Evolutionary conservation across 768 basidiomycete genomes (phyloP), one percentile per base, ranked within the genome.

Genomic region (Lanmaoa rubissima): DNA sequence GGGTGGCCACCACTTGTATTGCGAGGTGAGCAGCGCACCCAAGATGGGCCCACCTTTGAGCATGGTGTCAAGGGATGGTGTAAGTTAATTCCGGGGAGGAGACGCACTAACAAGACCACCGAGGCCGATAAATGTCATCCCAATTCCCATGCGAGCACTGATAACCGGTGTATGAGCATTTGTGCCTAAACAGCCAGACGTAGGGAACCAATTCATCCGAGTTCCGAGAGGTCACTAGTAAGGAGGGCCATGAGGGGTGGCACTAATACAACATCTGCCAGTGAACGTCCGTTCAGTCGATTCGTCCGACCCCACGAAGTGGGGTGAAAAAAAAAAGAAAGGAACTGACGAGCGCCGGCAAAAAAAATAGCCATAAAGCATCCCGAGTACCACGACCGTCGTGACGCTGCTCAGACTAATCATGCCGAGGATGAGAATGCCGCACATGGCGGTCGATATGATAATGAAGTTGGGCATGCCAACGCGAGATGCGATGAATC

Each of bases 1-100:
- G 5, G 83, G 78, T 43, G 72, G 73, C 80, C 79, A 83, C 85
- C 85, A 87, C 2, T 75, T 70, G 61, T 79, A 84, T 9, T 74
- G 63, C 12, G 73, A 58, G 0, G 82, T 77, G 6, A 87, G 76
- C 19, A 86, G 65, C 0, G 80, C 79, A 1, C 85, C 84, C 17
- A 78, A 74, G 41, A 85, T 75, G 1, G 85, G 85, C 0, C 80
- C 78, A 5, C 82, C 83, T 79, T 50, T 17, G 7, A 28, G 2
- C 5, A 8, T 1, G 39, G 7, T 2, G 19, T 46, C 36, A 31
- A 41, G 44, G 5, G 36, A 46, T 31, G 16, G 12, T 43, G 34
- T 16, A 16, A 40, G 26, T 13, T 46, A 2, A 21, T 36, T 14
- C 19, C 26, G 17, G 10, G 4, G 9, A 8, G 28, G 17, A n/a